Evolutionary conservation across 2,329 filamentous ascomycete genomes (phyloP).

Genomic region (Huntiella moniliformis): DNA sequence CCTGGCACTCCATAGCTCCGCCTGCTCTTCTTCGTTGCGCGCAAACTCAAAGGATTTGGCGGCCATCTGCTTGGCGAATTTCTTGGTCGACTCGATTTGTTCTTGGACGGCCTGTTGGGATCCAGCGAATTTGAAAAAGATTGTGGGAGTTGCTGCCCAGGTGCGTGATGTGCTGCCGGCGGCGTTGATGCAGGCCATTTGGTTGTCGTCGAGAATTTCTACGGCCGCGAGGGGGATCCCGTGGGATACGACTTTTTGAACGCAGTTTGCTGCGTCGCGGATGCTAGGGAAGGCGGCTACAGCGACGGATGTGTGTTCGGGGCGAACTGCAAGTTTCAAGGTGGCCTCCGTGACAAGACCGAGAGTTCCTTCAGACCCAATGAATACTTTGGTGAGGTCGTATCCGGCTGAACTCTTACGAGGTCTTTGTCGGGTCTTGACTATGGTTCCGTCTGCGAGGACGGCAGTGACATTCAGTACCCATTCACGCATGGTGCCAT

Average conservation of each 20-base stretch:
- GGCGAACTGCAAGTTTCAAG: slow-evolving; percentile 67
- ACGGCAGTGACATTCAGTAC: slow-evolving; percentile 75
- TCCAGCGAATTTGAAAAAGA: slow-evolving; percentile 73
- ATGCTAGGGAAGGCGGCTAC: slow-evolving; percentile 43
- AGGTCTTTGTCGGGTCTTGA: slow-evolving; percentile 75
- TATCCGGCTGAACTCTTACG: slow-evolving; percentile 85
- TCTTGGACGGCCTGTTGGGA: slow-evolving; percentile 56
- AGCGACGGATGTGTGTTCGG: slow-evolving; percentile 62
- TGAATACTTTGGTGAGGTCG: slow-evolving; percentile 74
- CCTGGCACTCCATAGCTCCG: slow-evolving; percentile 63
- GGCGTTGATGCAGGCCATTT: slow-evolving; percentile 55
- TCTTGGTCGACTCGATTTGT: slow-evolving; percentile 50
- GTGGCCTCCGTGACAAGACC: slow-evolving; percentile 83
- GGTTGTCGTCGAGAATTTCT: slow-evolving; percentile 79
- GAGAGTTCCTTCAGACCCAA: slow-evolving; percentile 80
- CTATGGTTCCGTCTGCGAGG: slow-evolving; percentile 71
- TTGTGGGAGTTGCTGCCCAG: slow-evolving; percentile 56
- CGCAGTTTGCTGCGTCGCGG: slow-evolving; percentile 58
- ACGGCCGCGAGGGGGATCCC: slow-evolving; percentile 80
- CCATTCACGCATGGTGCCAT: slow-evolving; percentile 92
- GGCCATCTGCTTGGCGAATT: slow-evolving; percentile 40
- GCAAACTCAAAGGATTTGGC: slow-evolving; percentile 64
- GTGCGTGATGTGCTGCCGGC: slow-evolving; percentile 44
- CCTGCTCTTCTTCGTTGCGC: slow-evolving; percentile 45
- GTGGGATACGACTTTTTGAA: slow-evolving; percentile 58